Conservation (phyloP, 208 protist genomes). For the Trypanosoma rangeli region DNA sequence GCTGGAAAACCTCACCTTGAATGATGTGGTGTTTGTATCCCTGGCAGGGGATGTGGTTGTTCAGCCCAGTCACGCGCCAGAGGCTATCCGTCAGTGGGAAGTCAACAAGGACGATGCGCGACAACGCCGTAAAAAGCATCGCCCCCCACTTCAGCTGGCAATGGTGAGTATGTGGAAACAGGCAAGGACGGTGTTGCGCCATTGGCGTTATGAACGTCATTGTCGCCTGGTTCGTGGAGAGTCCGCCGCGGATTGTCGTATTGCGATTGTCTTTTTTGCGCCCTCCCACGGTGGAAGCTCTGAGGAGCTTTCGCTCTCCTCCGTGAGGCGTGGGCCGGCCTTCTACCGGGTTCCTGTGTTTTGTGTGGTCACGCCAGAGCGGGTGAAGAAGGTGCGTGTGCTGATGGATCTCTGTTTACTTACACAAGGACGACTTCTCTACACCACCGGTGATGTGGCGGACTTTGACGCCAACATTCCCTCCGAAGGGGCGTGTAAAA, state of each 20-base stretch:
- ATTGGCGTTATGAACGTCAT: constrained; percentile 14
- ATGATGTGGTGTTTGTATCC: constrained; percentile 21
- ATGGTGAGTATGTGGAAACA: constrained; percentile 15
- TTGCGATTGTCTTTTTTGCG: constrained; percentile 14
- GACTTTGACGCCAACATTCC: background rate
- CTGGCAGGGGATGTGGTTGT: constrained; percentile 20
- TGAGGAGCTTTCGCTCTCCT: constrained; percentile 5
- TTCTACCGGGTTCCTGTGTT: constrained; percentile 22
- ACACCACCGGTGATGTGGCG: background rate
- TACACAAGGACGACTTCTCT: constrained; percentile 11
- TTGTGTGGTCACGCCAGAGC: constrained; percentile 10
- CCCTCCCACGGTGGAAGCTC: background rate
- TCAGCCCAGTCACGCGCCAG: background rate
- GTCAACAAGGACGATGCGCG: background rate
- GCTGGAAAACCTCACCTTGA: background rate
- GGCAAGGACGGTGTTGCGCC: constrained; percentile 1
- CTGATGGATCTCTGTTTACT: constrained; percentile 13
- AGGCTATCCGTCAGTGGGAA: background rate
- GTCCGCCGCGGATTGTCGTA: background rate
- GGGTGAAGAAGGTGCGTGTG: background rate
- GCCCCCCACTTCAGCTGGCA: background rate
- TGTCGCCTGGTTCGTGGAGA: background rate
- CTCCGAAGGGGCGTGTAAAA: background rate
- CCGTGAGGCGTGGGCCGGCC: background rate
- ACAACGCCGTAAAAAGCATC: background rate